Percentiles rank a stretch among this genome's conserved stretches.
Conservation (phyloP, 2,329 filamentous ascomycete genomes). For the Neobulgaria alba region DNA sequence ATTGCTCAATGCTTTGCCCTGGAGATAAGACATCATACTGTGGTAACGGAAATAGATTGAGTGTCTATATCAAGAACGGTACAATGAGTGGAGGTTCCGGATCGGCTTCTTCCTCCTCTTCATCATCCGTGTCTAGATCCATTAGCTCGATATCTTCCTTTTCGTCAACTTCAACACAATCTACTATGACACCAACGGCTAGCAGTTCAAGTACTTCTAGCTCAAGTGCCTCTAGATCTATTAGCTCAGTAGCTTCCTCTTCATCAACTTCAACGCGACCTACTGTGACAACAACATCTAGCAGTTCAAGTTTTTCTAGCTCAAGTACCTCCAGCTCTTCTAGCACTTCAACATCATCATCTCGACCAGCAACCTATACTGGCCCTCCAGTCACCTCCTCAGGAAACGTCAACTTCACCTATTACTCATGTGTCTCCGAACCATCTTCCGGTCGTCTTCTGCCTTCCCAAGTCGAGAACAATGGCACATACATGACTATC, state of each 20-base stretch:
- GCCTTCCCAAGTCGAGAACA: constrained; percentile 14
- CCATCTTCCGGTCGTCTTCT: constrained; percentile 17
- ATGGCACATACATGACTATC: constrained; percentile 28
- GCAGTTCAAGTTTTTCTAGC: background rate
- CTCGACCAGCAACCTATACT: constrained; percentile 14
- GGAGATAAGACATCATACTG: background rate
- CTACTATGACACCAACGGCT: background rate
- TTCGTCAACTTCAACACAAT: background rate
- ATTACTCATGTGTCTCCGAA: constrained; percentile 24
- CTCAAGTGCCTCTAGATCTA: too few species aligned
- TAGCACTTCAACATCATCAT: constrained; percentile 1
- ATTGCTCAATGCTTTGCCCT: background rate
- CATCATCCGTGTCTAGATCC: too few species aligned
- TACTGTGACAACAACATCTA: background rate
- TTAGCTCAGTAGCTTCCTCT: too few species aligned
- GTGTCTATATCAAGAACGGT: too few species aligned
- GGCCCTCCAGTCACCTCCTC: constrained; percentile 18
- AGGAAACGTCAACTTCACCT: constrained; percentile 27
- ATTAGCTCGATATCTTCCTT: too few species aligned
- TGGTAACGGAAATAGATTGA: background rate
- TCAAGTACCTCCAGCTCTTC: constrained; percentile 1
- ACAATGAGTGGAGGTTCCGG: too few species aligned
- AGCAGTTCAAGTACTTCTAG: constrained; percentile 1
- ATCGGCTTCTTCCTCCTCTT: too few species aligned
- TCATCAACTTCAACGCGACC: constrained; percentile 5